Evolutionary conservation across 2,329 filamentous ascomycete genomes (phyloP).

Genomic region (Clathrospora elynae): DNA sequence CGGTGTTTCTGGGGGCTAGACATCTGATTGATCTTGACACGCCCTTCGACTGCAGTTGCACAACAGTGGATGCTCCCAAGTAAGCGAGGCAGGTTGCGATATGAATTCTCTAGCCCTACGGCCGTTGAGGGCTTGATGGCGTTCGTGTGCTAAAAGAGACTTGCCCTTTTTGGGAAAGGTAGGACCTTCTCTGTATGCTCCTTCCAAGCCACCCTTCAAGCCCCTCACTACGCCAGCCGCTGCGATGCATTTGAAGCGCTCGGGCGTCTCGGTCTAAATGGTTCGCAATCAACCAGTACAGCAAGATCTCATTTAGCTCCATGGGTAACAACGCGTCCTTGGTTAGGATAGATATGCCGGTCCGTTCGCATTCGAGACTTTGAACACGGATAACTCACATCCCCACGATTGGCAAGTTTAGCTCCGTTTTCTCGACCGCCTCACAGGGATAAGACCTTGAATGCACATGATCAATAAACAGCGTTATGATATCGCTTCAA

Average conservation of each 20-base stretch:
- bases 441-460: too few species aligned
- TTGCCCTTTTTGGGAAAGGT: slow-evolving; percentile 14
- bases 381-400: slow-evolving; percentile 1
- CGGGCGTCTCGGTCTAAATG: slow-evolving; percentile 8
- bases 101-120: slow-evolving; percentile 5
- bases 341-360: too few species aligned
- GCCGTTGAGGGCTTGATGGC: slow-evolving; percentile 10
- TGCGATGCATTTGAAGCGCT: slow-evolving; percentile 12
- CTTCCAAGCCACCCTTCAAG: slow-evolving; percentile 11
- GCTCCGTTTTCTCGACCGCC: slow-evolving; percentile 8
- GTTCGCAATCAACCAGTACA: slow-evolving; percentile 1
- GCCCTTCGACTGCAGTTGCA: slow-evolving; percentile 3
- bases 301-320: slow-evolving; percentile 1
- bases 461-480: slow-evolving; percentile 2
- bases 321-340: background rate
- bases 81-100: slow-evolving; percentile 1
- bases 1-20: background rate
- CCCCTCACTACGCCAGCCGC: slow-evolving; percentile 11
- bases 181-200: slow-evolving; percentile 14
- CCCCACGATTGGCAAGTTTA: slow-evolving; percentile 6
- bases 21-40: background rate
- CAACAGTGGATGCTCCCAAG: slow-evolving; percentile 4
- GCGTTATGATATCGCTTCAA: background rate
- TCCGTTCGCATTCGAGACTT: too few species aligned
- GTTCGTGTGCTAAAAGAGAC: slow-evolving; percentile 12